Base-by-base conservation (phyloP, 805 yeast species). In the Suhomyces pyralidae region DNA sequence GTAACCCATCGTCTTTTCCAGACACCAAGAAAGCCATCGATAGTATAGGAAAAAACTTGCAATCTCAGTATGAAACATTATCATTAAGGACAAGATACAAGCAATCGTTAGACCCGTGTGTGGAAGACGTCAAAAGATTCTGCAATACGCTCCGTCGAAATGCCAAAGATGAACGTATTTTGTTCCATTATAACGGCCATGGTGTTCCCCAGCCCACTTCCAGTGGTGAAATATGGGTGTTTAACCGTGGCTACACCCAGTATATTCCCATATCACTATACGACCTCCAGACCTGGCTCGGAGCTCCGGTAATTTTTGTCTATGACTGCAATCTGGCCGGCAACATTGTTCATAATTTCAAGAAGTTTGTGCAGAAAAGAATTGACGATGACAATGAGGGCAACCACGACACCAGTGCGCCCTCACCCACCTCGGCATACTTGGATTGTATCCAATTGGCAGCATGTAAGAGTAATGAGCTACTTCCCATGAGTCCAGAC, bases 131-230 rank as follows among this genome's bases (percentile, higher is more conserved):
- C 40, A 93, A 93, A 65, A 77, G 97, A 47, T 88, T 92, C 60
- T 92, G 97, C 67, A 87, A 90, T 59, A 88, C 96, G 0, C 73
- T 94, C 54, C 77, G 99, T 59, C 79, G 97, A 51, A 87, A 88
- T 53, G 96, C 97, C 2, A 90, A 92, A 63, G 97, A 93, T 56
- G 98, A 93, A 66, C 78, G 99, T 54, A 88, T 93, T 8, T 68
- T 94, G 50, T 93, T 94, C 67, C 98, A 94, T 67, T 94, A 94
- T 67, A 94, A 94, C 61, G 99, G 99, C 6, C 99, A 94, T 65
- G 99, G 99, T 22, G 99, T 94, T 1, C 99, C 99, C 0, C 90
- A 90, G 61, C 98, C 99, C 0, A 94, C 99, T 0, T 84, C 90
- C 34, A 83, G 92, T 45, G 99, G 99, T 22, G 99, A 94, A 65